These are phyloP conservation scores for Kregervanrija delftensis DNA, from an alignment of 805 yeast genomes.

Conservation along the genomic window DNA sequence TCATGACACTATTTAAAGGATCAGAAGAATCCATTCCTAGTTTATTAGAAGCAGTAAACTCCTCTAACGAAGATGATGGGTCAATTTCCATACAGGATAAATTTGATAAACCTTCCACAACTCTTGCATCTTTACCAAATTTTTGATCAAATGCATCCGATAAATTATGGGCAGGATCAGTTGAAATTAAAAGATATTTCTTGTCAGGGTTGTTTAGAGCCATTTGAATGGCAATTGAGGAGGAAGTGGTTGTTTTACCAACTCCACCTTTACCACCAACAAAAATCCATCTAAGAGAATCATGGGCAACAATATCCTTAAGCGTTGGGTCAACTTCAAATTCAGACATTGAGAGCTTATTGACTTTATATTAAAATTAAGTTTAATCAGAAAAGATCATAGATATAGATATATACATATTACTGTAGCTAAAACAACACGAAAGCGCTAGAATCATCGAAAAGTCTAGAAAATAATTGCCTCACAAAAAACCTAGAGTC, in stretches of 20 bases:
- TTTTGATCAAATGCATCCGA: conserved; percentile 98
- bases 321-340: conserved; percentile 66
- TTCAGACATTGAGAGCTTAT: conserved; percentile 30
- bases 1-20: conserved; percentile 69
- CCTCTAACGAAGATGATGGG: conserved; percentile 89
- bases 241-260: conserved; percentile 96
- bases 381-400: no score
- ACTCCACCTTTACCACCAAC: conserved; percentile 99
- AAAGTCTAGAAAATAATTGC: neutral
- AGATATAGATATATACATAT: no score
- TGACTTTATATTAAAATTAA: neutral
- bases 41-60: conserved; percentile 41
- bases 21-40: conserved; percentile 46
- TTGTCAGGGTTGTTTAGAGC: conserved; percentile 76
- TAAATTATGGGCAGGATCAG: conserved; percentile 97
- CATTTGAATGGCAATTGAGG: conserved; percentile 89
- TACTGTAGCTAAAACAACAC: no score
- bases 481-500: neutral
- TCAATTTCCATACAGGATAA: conserved; percentile 98
- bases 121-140: conserved; percentile 93
- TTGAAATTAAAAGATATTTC: conserved; percentile 81
- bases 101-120: conserved; percentile 82
- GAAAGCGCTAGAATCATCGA: neutral
- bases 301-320: conserved; percentile 55
- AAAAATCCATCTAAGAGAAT: conserved; percentile 87